These are phyloP conservation scores for Neurospora sp. DNA, from an alignment of 495 filamentous ascomycete species.

Conservation along the genomic window DNA sequence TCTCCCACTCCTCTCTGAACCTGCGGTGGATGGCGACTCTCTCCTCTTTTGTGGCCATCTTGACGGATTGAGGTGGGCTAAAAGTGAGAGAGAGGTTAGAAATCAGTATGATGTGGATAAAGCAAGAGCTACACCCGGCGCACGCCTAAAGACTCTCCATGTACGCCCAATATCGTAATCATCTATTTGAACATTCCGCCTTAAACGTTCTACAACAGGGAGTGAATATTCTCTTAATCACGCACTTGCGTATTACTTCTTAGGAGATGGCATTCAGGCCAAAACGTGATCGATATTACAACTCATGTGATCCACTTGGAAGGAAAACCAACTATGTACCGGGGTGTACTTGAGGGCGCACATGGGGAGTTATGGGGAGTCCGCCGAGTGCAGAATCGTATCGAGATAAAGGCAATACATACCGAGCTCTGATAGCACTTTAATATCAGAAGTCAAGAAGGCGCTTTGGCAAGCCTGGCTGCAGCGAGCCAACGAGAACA, in stretches of 20 bases:
- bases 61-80: not conserved
- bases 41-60: not conserved
- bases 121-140: not conserved
- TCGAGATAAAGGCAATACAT: not conserved
- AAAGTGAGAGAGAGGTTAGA: not conserved
- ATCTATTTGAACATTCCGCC: not conserved
- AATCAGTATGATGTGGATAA: not conserved
- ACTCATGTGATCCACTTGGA: not conserved
- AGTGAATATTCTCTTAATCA: not conserved
- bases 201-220: not conserved
- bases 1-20: not conserved
- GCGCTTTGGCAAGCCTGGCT: not conserved
- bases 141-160: not conserved
- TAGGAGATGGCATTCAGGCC: not conserved
- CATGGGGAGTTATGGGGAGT: not conserved
- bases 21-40: not conserved
- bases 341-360: not conserved
- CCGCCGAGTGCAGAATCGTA: too few relatives aligned
- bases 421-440: not conserved
- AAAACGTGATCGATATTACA: not conserved
- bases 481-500: not conserved
- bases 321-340: too few relatives aligned
- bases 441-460: not conserved
- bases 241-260: too few relatives aligned
- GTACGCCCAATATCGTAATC: too few relatives aligned